phyloP scores from a whole-genome alignment of 2,329 filamentous ascomycete species.

The Diaporthe sp. region DNA sequence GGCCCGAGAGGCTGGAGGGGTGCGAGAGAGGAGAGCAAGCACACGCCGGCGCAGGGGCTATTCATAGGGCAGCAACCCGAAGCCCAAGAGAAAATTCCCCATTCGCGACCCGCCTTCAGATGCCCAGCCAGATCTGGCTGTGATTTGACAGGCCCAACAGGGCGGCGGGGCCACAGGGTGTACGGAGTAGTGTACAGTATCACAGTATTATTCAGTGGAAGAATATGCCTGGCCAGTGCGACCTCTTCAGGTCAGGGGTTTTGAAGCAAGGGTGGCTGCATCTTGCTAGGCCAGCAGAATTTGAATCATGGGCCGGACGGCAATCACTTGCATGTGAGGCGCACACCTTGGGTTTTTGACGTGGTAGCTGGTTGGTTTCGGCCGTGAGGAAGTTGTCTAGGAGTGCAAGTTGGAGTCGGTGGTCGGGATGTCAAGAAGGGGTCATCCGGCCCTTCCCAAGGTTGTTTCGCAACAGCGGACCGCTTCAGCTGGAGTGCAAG shows the following conservation, averaged over 20 bases:
- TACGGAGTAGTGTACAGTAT: neutral
- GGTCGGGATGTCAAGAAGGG: slow-evolving; percentile 33
- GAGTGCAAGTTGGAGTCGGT: neutral
- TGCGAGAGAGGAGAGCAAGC: neutral
- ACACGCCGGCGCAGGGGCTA: slow-evolving; percentile 15
- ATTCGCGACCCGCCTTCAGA: slow-evolving; percentile 24
- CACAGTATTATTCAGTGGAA: slow-evolving; percentile 4
- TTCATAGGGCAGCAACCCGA: slow-evolving; percentile 21
- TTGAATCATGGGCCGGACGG: slow-evolving; percentile 35
- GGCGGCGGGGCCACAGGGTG: slow-evolving; percentile 1
- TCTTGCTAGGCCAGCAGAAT: slow-evolving; percentile 31
- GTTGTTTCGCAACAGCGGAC: slow-evolving; percentile 30
- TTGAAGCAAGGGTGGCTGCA: slow-evolving; percentile 38
- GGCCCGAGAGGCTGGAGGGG: slow-evolving; percentile 24
- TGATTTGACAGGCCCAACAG: slow-evolving; percentile 19
- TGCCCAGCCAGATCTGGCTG: slow-evolving; percentile 20
- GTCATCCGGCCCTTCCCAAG: slow-evolving; percentile 11
- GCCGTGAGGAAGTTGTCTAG: slow-evolving; percentile 8
- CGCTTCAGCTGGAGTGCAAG: slow-evolving; percentile 30
- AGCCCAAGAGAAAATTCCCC: slow-evolving; percentile 15
- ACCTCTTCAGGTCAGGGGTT: slow-evolving; percentile 33
- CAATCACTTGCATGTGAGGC: slow-evolving; percentile 40
- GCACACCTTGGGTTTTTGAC: slow-evolving; percentile 1
- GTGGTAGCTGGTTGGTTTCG: slow-evolving; percentile 16
- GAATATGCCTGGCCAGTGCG: slow-evolving; percentile 17